Conservation (phyloP, 225 moss, liverwort and hornwort species). For the Neckera pumila region DNA sequence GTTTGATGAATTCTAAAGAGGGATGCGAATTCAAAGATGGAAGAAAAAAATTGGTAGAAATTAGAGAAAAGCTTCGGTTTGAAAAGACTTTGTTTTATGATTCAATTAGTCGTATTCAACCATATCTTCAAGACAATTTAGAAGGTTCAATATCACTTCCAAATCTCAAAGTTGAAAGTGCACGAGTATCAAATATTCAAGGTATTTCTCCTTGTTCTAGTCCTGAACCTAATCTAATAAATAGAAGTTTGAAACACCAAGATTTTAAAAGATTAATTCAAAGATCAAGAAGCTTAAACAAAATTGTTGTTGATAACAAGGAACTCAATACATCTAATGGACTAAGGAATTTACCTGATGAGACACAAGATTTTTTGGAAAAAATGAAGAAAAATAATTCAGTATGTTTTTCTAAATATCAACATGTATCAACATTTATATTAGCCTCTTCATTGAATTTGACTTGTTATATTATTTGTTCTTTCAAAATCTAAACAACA, state of each 20-base stretch:
- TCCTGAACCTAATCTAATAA: background rate
- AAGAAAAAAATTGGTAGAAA: background rate
- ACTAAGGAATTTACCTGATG: background rate
- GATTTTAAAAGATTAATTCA: background rate
- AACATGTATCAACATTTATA: background rate
- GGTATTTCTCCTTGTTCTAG: background rate
- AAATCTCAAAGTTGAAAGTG: background rate
- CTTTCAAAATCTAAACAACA: background rate
- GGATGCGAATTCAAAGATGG: background rate
- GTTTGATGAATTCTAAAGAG: background rate
- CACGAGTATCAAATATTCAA: background rate
- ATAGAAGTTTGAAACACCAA: background rate
- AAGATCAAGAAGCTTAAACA: background rate
- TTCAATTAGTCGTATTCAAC: background rate
- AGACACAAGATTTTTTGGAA: background rate
- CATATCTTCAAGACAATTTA: constrained; percentile 7
- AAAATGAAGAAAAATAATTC: background rate
- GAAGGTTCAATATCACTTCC: background rate
- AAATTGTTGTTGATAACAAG: background rate
- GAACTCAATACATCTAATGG: background rate
- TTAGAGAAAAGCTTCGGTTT: background rate
- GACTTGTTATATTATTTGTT: background rate
- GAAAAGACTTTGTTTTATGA: background rate
- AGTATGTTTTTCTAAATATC: background rate
- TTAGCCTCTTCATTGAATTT: background rate